Percentiles rank a stretch among this genome's conserved stretches.
Evolutionary conservation across 192 early-diverging fungal species (phyloP).

Genomic region (Paraglomus occultum): DNA sequence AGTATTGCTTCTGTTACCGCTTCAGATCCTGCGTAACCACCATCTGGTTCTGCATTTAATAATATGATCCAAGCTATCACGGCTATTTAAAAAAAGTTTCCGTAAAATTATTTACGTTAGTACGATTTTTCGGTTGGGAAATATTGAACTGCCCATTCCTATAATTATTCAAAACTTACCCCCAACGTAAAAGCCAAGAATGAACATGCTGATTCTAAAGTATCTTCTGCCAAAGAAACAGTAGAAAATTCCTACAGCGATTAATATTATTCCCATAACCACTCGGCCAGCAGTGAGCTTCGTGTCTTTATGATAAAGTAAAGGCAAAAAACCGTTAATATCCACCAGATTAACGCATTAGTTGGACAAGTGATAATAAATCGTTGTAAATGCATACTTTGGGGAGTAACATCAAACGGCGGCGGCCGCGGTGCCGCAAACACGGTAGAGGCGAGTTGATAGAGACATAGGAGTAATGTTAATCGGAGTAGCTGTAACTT

Average conservation of each 20-base stretch:
- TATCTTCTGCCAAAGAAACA: conserved; percentile 68
- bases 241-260: conserved; percentile 63
- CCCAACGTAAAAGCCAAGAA: conserved; percentile 74
- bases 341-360: no score
- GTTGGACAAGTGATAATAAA: no score
- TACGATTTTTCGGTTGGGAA: not conserved
- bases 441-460: no score
- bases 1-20: conserved; percentile 48
- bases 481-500: no score
- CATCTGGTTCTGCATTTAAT: conserved; percentile 43
- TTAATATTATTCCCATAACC: conserved; percentile 60
- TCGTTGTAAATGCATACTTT: no score
- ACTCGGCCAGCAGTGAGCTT: conserved; percentile 34
- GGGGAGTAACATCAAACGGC: no score
- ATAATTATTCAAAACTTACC: conserved; percentile 34
- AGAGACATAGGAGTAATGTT: no score
- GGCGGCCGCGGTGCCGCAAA: no score
- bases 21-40: conserved; percentile 29
- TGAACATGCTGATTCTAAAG: conserved; percentile 67
- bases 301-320: no score
- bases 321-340: no score
- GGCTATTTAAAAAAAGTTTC: conserved; percentile 31
- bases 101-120: not conserved
- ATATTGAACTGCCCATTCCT: not conserved
- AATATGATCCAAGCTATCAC: conserved; percentile 49